Evolutionary conservation across 768 basidiomycete species (phyloP), one percentile per base, ranked within the genome.

Genomic region (Pleurotus platypus): DNA sequence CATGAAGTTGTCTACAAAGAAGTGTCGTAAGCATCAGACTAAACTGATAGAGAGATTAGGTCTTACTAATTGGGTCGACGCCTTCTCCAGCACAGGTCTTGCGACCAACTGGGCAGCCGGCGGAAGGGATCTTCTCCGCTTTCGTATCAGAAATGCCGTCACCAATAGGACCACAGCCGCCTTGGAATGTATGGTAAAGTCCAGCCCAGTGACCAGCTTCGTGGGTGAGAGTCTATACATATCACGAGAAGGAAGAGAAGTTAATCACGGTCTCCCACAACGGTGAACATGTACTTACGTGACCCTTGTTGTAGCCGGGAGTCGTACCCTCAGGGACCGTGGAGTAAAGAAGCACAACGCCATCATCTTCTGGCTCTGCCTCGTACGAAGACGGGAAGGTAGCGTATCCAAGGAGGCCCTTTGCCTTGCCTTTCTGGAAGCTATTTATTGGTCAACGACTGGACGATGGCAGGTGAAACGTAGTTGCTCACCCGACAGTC

Each of bases 161-260:
- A 24, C 78, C 80, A 43, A 70, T 48, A 60, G 59, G 60, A 13
- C 56, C 49, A 69, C 75, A 80, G 20, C 78, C 77, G 42, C 79
- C 78, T 63, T 84, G 78, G 77, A 82, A 83, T 26, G 82, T 81
- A 69, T 83, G 81, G 67, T 75, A 83, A 20, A 83, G 73, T 26
- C 83, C 82, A 57, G 81, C 69, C 82, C 83, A 85, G 69, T 84
- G 82, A 16, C 82, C 81, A 51, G 74, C 77, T 67, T 85, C 83
- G 64, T 85, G 83, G n/a, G 77, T 81, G 58, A 79, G 62, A 45
- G 79, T 84, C 66, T 77, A 59, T 4, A 49, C 22, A 11, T 35
- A 35, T 35, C 30, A 35, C 11, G 30, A 35, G 30, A 35, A 35
- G 30, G 30, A 16, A 18, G 61, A 26, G 20, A 47, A 55, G 47